Evolutionary conservation across 1,284 basidiomycete genomes (phyloP).

Genomic region (Ganoderma sinense): DNA sequence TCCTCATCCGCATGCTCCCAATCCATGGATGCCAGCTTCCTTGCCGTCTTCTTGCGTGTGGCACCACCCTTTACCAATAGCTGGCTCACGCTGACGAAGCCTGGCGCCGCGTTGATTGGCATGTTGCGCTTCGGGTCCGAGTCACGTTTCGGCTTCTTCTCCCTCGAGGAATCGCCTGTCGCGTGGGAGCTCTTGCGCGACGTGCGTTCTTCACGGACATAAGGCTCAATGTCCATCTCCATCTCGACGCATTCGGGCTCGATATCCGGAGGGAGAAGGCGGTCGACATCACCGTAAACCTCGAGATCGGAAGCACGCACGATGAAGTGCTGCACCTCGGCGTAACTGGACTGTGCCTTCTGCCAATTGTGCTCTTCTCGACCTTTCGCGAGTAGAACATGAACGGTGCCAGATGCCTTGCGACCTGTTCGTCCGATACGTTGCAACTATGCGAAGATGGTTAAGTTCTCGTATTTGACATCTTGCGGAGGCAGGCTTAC

Average conservation of each 20-base stretch:
- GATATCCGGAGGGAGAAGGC: conserved; percentile 82
- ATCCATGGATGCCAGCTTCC: conserved; percentile 37
- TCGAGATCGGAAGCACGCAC: conserved; percentile 88
- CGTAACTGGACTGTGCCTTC: conserved; percentile 88
- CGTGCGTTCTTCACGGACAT: conserved; percentile 58
- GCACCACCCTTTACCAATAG: conserved; percentile 59
- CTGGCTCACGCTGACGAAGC: conserved; percentile 70
- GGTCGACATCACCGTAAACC: conserved; percentile 91
- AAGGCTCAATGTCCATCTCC: conserved; percentile 81
- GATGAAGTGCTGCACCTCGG: conserved; percentile 91
- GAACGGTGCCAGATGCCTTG: conserved; percentile 89
- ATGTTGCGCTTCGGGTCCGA: conserved; percentile 72
- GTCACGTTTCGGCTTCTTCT: conserved; percentile 74
- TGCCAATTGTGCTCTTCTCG: conserved; percentile 94
- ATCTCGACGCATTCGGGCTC: conserved; percentile 85
- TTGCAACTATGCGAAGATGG: conserved; percentile 75
- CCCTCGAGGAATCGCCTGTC: conserved; percentile 39
- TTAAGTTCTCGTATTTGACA: background rate
- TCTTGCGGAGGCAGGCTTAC: conserved; percentile 51
- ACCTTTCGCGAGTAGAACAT: conserved; percentile 91
- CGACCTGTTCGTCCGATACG: conserved; percentile 96
- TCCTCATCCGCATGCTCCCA: conserved; percentile 67
- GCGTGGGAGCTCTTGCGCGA: conserved; percentile 43
- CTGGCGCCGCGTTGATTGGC: conserved; percentile 65
- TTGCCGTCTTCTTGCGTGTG: conserved; percentile 40